Evolutionary conservation across 2,329 filamentous ascomycete genomes (phyloP), one percentile per base, ranked within the genome.

Genomic region (Aspergillus brasiliensis): DNA sequence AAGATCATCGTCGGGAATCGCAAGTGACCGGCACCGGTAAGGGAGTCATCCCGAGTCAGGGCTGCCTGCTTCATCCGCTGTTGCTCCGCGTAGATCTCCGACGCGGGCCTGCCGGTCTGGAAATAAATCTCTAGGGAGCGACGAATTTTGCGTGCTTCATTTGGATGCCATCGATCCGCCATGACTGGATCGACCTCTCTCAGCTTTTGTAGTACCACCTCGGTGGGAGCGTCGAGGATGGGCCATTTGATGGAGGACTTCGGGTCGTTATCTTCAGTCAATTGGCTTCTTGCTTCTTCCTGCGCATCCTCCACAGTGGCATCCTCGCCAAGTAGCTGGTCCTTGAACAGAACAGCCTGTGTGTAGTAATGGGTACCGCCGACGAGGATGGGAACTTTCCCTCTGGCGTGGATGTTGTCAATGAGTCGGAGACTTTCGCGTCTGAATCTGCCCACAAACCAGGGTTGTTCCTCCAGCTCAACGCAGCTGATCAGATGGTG

Each of bases 281-380:
- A 6, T 19, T 8, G 40, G 23, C 15, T 13, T 6, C 3, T 19
- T 1, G 19, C 40, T 21, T 44, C 66, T 0, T 65, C 38, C 65
- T 68, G 62, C 10, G 69, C 68, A 23, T 63, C 66, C 17, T 69
- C 70, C 6, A 65, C 58, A 2, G 10, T 13, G 6, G 17, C 25
- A 21, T 67, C 69, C 27, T 72, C 69, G 42, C 61, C 80, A 1
- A 91, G 81, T 6, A 93, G 75, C 15, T 84, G 83, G 65, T 93
- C 87, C 34, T 90, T 85, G 73, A 98, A 97, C 3, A 99, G 82
- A 15, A 99, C 82, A 0, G 91, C 88, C 69, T 97, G 92, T 0
- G 91, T 90, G 72, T 99, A 99, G 78, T 98, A 99, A 70, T 97
- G 92, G 10, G 94, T 97, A 8, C 95, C 95, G 25, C 95, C 95